Base-by-base conservation (phyloP, 2,329 filamentous ascomycete species). In the Didymella lethalis region DNA sequence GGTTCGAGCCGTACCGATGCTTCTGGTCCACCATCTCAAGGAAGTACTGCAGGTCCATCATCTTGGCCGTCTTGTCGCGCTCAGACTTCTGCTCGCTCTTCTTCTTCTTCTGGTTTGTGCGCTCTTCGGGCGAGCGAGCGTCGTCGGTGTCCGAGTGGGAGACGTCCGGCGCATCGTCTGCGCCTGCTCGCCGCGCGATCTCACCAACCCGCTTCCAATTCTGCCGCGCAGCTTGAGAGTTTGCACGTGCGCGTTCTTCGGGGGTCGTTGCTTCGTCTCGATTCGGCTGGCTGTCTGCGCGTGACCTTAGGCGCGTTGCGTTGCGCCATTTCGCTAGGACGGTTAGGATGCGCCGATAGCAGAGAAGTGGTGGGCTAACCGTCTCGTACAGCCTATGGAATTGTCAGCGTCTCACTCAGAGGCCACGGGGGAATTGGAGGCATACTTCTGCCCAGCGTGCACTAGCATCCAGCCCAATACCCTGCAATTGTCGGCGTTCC, bases 31-130 rank as follows among this genome's bases (percentile, higher is more conserved):
- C 88, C 90, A 96, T 93, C 70, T 97, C 87, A 1, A 88, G 81
- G 63, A 95, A 96, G 73, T 96, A 96, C 70, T 91, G 89, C 34
- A 96, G 75, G 18, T 92, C 91, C 90, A 96, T 94, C 75, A 87
- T 89, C 74, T 89, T 91, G 1, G 91, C 88, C 5, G 85, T 86
- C 65, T 87, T 85, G 59, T 87, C 86, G 34, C 88, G 82, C 66
- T 85, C 82, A 0, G 79, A 78, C 71, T 85, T 86, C 56, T 83
- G 78, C 65, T 86, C 80, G 8, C 81, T 73, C 54, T 80, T 80
- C 46, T 69, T 72, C 41, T 68, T 67, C 31, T 72, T 65, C 34
- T 76, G 68, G 54, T 76, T 64, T 6, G 69, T 69, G 16, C 67
- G 65, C 43, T 79, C 69, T 43, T 77, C 74, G 12, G 71, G 64